phyloP scores from a whole-genome alignment of 345 rosid species.

The Eutrema heterophyllum region DNA sequence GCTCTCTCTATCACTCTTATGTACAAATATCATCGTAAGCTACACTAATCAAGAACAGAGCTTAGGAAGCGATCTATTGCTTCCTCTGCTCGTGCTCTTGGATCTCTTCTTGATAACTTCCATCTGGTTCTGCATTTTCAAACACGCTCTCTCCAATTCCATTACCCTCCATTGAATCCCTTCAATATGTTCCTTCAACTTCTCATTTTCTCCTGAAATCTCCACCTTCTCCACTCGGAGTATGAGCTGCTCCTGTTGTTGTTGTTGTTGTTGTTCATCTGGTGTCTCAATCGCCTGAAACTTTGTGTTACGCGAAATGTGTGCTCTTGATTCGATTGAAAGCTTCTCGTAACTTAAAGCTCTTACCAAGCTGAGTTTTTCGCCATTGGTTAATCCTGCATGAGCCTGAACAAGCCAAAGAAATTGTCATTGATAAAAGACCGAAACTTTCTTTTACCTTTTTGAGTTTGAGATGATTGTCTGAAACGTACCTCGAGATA shows the following conservation, averaged over 20 bases:
- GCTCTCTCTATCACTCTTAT: constrained; percentile 20
- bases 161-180: constrained; percentile 85
- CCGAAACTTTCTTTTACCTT: background rate
- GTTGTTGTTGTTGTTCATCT: constrained; percentile 29
- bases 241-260: constrained; percentile 23
- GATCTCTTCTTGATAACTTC: constrained; percentile 54
- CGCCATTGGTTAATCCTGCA: constrained; percentile 58
- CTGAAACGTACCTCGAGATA: constrained; percentile 60
- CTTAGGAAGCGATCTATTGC: constrained; percentile 64
- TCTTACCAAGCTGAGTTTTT: constrained; percentile 54
- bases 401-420: constrained; percentile 48
- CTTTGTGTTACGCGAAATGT: constrained; percentile 53
- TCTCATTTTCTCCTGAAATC: constrained; percentile 38
- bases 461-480: background rate
- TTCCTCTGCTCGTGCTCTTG: constrained; percentile 40
- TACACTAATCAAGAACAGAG: constrained; percentile 61
- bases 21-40: constrained; percentile 19
- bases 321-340: constrained; percentile 48
- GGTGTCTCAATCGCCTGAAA: constrained; percentile 54
- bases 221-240: constrained; percentile 45
- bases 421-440: background rate
- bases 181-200: constrained; percentile 54
- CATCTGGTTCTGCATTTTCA: constrained; percentile 81
- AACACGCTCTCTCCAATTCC: constrained; percentile 82
- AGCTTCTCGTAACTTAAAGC: constrained; percentile 68